These are phyloP conservation scores for Termitomyces sp. DNA, from an alignment of 768 basidiomycete species.

Conservation along the genomic window DNA sequence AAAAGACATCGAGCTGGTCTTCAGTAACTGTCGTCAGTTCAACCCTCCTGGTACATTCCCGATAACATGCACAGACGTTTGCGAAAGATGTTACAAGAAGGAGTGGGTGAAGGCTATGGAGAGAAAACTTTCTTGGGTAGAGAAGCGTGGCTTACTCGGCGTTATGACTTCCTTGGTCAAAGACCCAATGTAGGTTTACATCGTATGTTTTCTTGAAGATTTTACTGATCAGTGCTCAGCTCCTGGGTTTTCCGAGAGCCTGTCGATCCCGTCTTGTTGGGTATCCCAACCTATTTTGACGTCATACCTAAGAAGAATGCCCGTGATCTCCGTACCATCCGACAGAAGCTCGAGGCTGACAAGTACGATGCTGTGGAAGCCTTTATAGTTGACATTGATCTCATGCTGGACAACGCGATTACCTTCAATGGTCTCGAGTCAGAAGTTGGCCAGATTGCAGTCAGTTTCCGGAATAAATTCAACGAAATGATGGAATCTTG, in stretches of 20 bases:
- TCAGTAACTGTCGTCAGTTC: conserved; percentile 88
- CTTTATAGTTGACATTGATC: conserved; percentile 78
- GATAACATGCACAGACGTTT: conserved; percentile 58
- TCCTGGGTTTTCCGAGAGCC: conserved; percentile 78
- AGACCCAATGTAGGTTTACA: conserved; percentile 48
- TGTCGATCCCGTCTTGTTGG: conserved; percentile 81
- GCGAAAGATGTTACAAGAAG: conserved; percentile 74
- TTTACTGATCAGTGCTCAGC: conserved; percentile 26
- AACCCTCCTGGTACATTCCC: conserved; percentile 82
- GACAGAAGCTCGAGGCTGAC: conserved; percentile 74
- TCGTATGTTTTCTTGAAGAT: not conserved
- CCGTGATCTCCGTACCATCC: conserved; percentile 80
- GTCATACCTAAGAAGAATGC: conserved; percentile 82
- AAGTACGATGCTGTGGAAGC: conserved; percentile 75
- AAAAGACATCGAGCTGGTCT: conserved; percentile 75
- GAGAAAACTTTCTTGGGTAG: conserved; percentile 66
- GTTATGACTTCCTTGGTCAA: conserved; percentile 65
- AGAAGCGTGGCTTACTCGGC: conserved; percentile 73
- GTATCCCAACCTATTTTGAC: conserved; percentile 85
- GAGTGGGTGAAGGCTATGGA: conserved; percentile 82
- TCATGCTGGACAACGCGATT: conserved; percentile 87
- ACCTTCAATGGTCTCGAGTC: conserved; percentile 83
- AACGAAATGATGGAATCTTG: conserved; percentile 46
- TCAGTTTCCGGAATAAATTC: conserved; percentile 43
- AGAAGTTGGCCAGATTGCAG: conserved; percentile 65